Conservation (phyloP, 345 rosid genomes). For the Abelmoschus esculentus region DNA sequence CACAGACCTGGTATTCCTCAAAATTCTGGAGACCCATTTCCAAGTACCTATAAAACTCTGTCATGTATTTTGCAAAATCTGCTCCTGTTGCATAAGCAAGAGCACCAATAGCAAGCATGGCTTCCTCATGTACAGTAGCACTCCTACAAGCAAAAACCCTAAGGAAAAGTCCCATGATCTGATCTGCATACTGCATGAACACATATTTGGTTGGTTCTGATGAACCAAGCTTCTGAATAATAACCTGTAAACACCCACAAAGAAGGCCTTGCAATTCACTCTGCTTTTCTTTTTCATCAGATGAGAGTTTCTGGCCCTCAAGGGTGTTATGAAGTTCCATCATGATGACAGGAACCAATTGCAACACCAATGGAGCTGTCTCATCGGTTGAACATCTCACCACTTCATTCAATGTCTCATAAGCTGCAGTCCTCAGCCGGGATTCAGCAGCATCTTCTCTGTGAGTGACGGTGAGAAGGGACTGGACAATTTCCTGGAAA, state of each 20-base stretch:
- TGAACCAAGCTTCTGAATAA: conserved; percentile 63
- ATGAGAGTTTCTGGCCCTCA: conserved; percentile 52
- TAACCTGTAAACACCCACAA: conserved; percentile 70
- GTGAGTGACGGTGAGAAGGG: conserved; percentile 66
- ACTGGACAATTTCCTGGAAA: conserved; percentile 65
- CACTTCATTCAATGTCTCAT: conserved; percentile 64
- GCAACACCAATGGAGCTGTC: conserved; percentile 58
- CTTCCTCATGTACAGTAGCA: conserved; percentile 78
- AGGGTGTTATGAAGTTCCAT: conserved; percentile 64
- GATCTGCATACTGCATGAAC: conserved; percentile 64
- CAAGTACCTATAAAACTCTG: conserved; percentile 60
- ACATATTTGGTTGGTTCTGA: conserved; percentile 50
- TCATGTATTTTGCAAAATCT: conserved; percentile 62
- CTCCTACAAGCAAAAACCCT: conserved; percentile 68
- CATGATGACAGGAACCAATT: conserved; percentile 54
- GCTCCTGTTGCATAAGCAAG: conserved; percentile 67
- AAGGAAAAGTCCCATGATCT: conserved; percentile 67
- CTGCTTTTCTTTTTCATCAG: conserved; percentile 57
- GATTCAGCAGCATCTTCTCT: conserved; percentile 73
- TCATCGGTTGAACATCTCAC: conserved; percentile 69
- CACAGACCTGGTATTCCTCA: conserved; percentile 26
- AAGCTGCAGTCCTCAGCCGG: conserved; percentile 65
- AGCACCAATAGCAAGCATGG: conserved; percentile 75
- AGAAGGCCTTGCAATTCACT: conserved; percentile 67
- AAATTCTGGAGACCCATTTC: conserved; percentile 78